These are phyloP conservation scores for Silene coronaria DNA, from an alignment of 179 eudicot species.

Conservation along the genomic window DNA sequence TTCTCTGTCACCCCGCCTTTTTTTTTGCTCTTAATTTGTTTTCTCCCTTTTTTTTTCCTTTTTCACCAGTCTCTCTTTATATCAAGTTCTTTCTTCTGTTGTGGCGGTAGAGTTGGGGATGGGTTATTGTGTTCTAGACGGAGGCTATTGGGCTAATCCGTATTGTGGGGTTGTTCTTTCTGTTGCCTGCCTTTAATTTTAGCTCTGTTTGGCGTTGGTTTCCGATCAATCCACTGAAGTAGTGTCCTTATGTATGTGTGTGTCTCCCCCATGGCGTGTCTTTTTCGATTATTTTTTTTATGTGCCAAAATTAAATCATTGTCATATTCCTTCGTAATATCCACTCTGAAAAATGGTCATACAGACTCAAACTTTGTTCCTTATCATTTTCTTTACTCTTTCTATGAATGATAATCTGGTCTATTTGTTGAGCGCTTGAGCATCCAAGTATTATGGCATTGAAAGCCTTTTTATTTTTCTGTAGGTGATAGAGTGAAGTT, in stretches of 20 bases:
- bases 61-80: too few relatives aligned
- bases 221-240: background rate
- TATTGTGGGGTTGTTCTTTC: background rate
- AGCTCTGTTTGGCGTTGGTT: constrained; percentile 7
- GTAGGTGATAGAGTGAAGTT: constrained; percentile 89
- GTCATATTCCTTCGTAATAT: background rate
- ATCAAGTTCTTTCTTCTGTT: too few relatives aligned
- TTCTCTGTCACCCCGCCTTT: background rate
- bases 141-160: background rate
- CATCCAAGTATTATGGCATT: background rate
- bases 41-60: too few relatives aligned
- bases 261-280: background rate
- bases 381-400: background rate
- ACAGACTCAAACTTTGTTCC: background rate
- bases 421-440: background rate
- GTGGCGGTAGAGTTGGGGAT: too few relatives aligned
- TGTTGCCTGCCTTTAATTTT: background rate
- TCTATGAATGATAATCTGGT: background rate
- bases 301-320: background rate
- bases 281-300: background rate
- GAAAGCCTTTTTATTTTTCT: background rate
- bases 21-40: too few relatives aligned
- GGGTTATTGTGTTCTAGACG: too few relatives aligned
- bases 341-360: background rate
- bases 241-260: background rate